Evolutionary conservation across 257 asterid species (phyloP).

Genomic region (Euphrasia confusa): DNA sequence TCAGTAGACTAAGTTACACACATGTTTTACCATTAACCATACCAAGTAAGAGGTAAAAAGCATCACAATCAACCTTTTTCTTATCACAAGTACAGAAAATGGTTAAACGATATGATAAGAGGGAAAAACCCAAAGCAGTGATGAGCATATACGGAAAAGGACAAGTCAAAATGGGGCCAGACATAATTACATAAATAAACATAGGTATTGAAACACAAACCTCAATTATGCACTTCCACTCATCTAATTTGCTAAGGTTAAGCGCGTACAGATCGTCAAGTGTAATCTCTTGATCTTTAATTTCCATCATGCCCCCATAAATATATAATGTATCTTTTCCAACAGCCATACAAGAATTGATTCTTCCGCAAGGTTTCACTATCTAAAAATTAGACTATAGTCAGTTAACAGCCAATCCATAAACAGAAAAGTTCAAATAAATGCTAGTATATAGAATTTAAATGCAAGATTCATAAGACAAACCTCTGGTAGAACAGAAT

Average conservation of each 20-base stretch:
- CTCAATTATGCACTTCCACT: constrained; percentile 89
- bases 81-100: not conserved
- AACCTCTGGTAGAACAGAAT: constrained; percentile 73
- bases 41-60: not conserved
- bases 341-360: constrained; percentile 80
- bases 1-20: too few species aligned
- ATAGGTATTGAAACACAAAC: constrained; percentile 37
- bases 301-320: constrained; percentile 96
- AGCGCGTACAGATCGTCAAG: constrained; percentile 87
- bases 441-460: constrained; percentile 18
- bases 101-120: not conserved
- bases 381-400: constrained; percentile 45
- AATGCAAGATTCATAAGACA: constrained; percentile 22
- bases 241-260: constrained; percentile 92
- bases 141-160: not conserved
- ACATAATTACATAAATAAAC: constrained; percentile 17
- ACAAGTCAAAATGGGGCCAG: not conserved
- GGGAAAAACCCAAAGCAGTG: constrained; percentile 1
- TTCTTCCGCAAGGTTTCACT: constrained; percentile 94
- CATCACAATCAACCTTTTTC: not conserved
- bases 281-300: constrained; percentile 83
- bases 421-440: constrained; percentile 11
- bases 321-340: constrained; percentile 83
- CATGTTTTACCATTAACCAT: too few species aligned
- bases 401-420: constrained; percentile 17